Base-by-base conservation (phyloP, 2,329 filamentous ascomycete genomes). In the Aspergillus spinulosporus region DNA sequence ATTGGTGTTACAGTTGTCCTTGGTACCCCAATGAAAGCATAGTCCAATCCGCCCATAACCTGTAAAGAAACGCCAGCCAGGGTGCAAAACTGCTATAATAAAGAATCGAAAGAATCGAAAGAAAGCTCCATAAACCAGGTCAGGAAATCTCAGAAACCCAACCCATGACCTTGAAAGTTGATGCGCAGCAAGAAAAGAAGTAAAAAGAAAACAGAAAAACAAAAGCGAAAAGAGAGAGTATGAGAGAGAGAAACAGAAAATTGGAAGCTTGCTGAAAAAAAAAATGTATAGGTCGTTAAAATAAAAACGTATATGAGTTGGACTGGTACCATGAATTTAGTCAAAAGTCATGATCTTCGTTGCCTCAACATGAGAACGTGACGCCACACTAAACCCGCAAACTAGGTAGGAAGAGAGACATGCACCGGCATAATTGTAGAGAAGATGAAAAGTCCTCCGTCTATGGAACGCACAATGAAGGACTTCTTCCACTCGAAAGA, bases 301-400 rank as follows among this genome's bases (percentile, higher is more conserved):
- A 45, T 53, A 21, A 9, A 43, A 54, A 60, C 28, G 54, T 44
- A 57, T 46, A 57, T 57, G 21, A 21, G 49, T 36, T 45, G 56
- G 58, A 54, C 36, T 52, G 28, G 44, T 61, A 61, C 62, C 43
- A 49, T 40, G 54, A 58, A 56, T 46, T 40, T 46, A 45, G 57
- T 56, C 59, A 58, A 63, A 66, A 60, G 67, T 69, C 71, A 72
- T 73, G 66, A 64, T 70, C 64, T 72, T 71, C 69, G 69, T 72
- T 72, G 68, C 66, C 72, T 70, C 72, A 64, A 65, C 66, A 70
- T 69, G 67, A 61, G 63, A 70, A 68, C 66, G 68, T 71, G 62
- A 68, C 52, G 56, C 61, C 58, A 65, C 62, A 61, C 59, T 63
- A 64, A 62, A 50, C 59, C 60, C 58, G 62, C 63, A 62, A 52